phyloP scores from a whole-genome alignment of 257 asterid species.

The Henckelia pumila region DNA sequence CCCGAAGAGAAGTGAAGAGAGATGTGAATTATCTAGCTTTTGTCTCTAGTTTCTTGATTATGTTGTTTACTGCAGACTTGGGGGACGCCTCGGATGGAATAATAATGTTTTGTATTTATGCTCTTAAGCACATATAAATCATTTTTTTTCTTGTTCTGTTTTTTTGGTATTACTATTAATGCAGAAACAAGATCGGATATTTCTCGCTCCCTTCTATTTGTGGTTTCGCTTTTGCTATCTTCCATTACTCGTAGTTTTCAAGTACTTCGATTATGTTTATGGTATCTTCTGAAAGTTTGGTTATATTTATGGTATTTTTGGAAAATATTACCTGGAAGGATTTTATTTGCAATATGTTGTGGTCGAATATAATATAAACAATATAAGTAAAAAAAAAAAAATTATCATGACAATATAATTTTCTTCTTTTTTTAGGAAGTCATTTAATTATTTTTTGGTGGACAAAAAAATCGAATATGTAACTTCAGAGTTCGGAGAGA shows the following conservation, averaged over 20 bases:
- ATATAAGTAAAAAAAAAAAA: too few relatives aligned
- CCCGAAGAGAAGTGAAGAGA: conserved; percentile 57
- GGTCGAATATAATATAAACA: too few relatives aligned
- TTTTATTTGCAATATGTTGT: too few relatives aligned
- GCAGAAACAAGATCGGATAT: conserved; percentile 19
- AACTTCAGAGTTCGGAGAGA: too few relatives aligned
- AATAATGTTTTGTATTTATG: conserved; percentile 28
- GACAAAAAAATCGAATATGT: too few relatives aligned
- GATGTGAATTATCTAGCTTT: conserved; percentile 22
- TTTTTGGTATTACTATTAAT: conserved; percentile 17
- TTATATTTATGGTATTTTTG: too few relatives aligned
- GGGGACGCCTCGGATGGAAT: conserved; percentile 32
- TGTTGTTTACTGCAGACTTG: conserved; percentile 36
- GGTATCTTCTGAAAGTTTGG: too few relatives aligned
- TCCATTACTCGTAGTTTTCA: neutral
- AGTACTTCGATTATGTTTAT: neutral
- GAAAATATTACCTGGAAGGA: too few relatives aligned
- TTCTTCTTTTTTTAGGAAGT: too few relatives aligned
- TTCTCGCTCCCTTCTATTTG: neutral
- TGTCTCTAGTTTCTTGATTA: conserved; percentile 21
- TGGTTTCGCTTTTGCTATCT: neutral
- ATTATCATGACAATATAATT: too few relatives aligned
- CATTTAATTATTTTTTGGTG: too few relatives aligned
- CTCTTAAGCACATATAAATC: conserved; percentile 21
- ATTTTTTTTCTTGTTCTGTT: neutral